Percentiles rank a stretch among this genome's conserved stretches.
Evolutionary conservation across 164 flowering plant species (phyloP).

Genomic region (Liriodendron chinense): DNA sequence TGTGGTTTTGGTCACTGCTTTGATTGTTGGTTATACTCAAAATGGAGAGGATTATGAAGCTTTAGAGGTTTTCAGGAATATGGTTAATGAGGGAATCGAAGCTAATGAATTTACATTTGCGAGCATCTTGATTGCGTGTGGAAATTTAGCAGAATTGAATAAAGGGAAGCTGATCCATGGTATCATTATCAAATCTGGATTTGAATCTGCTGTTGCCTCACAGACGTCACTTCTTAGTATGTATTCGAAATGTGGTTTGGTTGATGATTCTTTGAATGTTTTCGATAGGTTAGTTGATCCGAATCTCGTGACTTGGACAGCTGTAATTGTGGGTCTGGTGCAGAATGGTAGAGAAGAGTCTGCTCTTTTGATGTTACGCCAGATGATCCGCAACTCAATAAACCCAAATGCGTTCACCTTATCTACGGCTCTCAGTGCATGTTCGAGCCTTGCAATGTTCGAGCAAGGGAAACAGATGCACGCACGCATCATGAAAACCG

Average conservation of each 20-base stretch:
- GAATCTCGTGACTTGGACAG: slow-evolving; percentile 60
- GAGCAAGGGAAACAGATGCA: slow-evolving; percentile 47
- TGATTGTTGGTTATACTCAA: slow-evolving; percentile 59
- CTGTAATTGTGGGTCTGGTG: slow-evolving; percentile 47
- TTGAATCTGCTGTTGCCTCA: slow-evolving; percentile 33
- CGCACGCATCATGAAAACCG: slow-evolving; percentile 29
- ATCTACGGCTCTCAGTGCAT: slow-evolving; percentile 42
- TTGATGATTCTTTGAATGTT: slow-evolving; percentile 43
- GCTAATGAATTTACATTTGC: slow-evolving; percentile 55
- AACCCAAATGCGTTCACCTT: slow-evolving; percentile 48
- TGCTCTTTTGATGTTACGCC: slow-evolving; percentile 35
- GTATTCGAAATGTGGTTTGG: slow-evolving; percentile 54
- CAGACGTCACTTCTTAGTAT: slow-evolving; percentile 59
- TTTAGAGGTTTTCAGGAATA: slow-evolving; percentile 31
- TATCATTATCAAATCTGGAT: slow-evolving; percentile 37
- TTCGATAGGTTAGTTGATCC: slow-evolving; percentile 35
- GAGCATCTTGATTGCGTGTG: slow-evolving; percentile 48
- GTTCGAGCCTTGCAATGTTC: slow-evolving; percentile 47
- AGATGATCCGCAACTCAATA: slow-evolving; percentile 38
- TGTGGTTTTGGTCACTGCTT: slow-evolving; percentile 51
- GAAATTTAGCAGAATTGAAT: slow-evolving; percentile 31
- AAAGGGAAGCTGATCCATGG: slow-evolving; percentile 49
- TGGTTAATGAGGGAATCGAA: slow-evolving; percentile 36
- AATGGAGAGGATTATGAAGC: slow-evolving; percentile 42
- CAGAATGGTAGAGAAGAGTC: slow-evolving; percentile 50